Base-by-base conservation (phyloP, 1,284 basidiomycete species). In the Leccinum fuscescens region DNA sequence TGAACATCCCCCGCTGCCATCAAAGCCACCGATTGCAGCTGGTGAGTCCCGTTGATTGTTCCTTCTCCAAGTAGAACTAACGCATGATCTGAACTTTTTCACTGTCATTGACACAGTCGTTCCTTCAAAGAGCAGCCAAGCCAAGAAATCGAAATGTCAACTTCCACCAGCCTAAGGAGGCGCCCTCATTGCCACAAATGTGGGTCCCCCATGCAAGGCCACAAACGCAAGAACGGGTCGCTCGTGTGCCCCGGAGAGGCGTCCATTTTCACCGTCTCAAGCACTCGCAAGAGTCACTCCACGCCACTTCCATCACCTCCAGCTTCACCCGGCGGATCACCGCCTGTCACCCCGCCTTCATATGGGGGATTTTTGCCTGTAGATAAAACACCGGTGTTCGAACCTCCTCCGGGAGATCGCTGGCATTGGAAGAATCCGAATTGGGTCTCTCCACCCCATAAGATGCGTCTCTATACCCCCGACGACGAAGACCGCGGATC, bases 371-470 rank as follows among this genome's bases (percentile, higher is more conserved):
- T 74, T 33, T 60, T 62, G 20, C 69, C 71, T 39, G 71, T 24
- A 33, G 60, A 52, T 9, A 62, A 67, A 51, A 63, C 54, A 22
- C 65, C 59, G 1, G 56, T 59, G 24, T 76, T 76, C 27, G 67
- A 63, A 22, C 64, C 69, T 31, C 72, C 72, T 24, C 69, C 68
- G 0, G 74, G 71, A 44, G 39, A 66, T 8, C 64, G 65, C 17
- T 73, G 72, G 72, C 72, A 76, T 53, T 73, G 72, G 72, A 74
- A 56, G 48, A 73, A 73, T 57, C 72, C 72, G 6, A 76, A 73
- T 42, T 73, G 72, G 72, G 60, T 69, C n/a, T 75, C 74, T 35
- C 74, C 74, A 1, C 71, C 72, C 39, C 71, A 56, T n/a, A 74
- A 74, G 53, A 63, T 55, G 62, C 71, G 69, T 29, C 44, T 65